Conservation (phyloP, 2,329 filamentous ascomycete genomes). For the Scytalidium sp. region DNA sequence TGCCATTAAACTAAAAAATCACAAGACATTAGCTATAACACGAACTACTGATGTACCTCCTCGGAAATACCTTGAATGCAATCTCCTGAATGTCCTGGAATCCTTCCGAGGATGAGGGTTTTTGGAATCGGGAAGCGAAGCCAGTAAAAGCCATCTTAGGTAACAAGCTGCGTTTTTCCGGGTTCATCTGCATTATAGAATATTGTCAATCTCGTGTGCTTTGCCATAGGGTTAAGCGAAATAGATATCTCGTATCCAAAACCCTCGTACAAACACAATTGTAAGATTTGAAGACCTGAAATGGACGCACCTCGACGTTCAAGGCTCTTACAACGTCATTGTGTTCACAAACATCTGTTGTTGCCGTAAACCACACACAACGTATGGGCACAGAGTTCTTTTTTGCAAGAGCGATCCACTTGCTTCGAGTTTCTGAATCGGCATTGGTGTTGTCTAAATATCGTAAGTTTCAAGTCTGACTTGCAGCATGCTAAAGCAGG, state of each 20-base stretch:
- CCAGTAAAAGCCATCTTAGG: constrained; percentile 78
- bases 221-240: not conserved
- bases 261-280: not conserved
- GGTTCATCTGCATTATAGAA: constrained; percentile 63
- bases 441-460: constrained; percentile 89
- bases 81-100: constrained; percentile 77
- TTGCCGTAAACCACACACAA: constrained; percentile 80
- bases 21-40: not conserved
- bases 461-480: constrained; percentile 7
- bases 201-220: constrained; percentile 1
- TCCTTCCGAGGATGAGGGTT: constrained; percentile 72
- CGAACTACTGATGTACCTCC: not conserved
- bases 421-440: constrained; percentile 69
- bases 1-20: constrained; percentile 22
- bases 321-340: constrained; percentile 82
- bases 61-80: constrained; percentile 60
- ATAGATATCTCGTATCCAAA: not conserved
- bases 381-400: constrained; percentile 72
- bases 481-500: constrained; percentile 5
- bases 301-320: constrained; percentile 35
- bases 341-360: constrained; percentile 64
- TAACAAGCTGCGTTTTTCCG: constrained; percentile 71
- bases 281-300: not conserved
- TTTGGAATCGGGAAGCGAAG: constrained; percentile 70
- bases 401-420: constrained; percentile 75